Base-by-base conservation (phyloP, 352 stramenopile species). In the Pythium diclinum region DNA sequence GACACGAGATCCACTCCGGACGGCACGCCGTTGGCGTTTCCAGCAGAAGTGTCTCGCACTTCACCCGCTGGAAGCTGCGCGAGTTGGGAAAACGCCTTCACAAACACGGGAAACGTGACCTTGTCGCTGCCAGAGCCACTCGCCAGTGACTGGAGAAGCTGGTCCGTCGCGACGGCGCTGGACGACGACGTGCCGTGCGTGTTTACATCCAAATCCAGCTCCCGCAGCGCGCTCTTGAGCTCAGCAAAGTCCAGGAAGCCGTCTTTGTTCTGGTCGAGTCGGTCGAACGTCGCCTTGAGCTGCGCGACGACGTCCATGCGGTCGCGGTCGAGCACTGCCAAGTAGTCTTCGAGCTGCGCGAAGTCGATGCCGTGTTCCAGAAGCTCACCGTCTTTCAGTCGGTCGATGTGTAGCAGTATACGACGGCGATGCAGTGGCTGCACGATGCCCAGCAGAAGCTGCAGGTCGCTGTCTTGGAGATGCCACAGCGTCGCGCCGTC, bases 281-380 rank as follows among this genome's bases (percentile, higher is more conserved):
- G 78, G 30, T 91, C 83, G 33, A 93, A 93, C 6, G 78, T 87
- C 4, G 67, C 69, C 61, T 92, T 92, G 44, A 94, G 73, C 40
- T 82, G 71, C 0, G 78, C 81, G 8, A 92, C 76, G 16, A 88
- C 73, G 9, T 79, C 77, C 32, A 92, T 74, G 3, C 81, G 78
- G 54, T 92, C 84, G 17, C 71, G 74, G 46, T 91, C 84, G 10
- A 92, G 69, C 16, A 92, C 77, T 0, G 81, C 78, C 17, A 92
- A 57, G 56, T 92, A 92, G 61, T 94, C 83, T 65, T 87, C 59
- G 28, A 93, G 69, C 55, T 93, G 82, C 0, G 71, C 78, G 56
- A 87, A 91, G 68, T 88, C 79, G 16, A 91, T 59, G 0, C 81
- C 81, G 38, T 85, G 74, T 44, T 75, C 68, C 2, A 91, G 61